These are phyloP conservation scores for Fusarium coicis DNA, from an alignment of 2,329 filamentous ascomycete genomes.

Conservation along the genomic window DNA sequence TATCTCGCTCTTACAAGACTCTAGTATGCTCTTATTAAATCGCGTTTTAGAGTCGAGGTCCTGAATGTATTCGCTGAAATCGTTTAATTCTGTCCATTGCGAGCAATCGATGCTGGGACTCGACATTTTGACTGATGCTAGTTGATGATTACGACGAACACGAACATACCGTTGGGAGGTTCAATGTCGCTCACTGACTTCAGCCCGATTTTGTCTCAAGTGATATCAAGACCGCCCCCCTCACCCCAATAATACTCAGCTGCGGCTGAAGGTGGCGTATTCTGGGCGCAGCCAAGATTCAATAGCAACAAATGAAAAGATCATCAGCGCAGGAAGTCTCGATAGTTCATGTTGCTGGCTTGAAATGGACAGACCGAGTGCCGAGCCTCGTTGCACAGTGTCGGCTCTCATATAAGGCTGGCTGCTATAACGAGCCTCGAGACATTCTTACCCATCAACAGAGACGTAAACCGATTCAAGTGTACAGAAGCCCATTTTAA, in stretches of 20 bases:
- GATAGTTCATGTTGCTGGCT: not conserved
- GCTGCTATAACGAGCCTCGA: not conserved
- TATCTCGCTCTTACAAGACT: conserved; percentile 17
- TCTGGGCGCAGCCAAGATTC: not conserved
- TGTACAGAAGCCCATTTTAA: not conserved
- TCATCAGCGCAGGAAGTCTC: not conserved
- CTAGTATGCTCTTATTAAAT: not conserved
- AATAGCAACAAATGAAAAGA: not conserved
- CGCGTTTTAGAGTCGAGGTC: conserved; percentile 1
- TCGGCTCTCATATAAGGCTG: not conserved
- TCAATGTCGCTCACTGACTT: not conserved
- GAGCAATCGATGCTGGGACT: not conserved
- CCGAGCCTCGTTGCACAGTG: not conserved
- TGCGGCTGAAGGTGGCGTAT: not conserved
- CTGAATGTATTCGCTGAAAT: conserved; percentile 18
- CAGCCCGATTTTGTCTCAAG: not conserved
- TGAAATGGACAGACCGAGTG: not conserved
- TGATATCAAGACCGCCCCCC: not conserved
- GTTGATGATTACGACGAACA: not conserved
- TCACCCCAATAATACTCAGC: not conserved
- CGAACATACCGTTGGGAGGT: not conserved
- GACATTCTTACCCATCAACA: not conserved
- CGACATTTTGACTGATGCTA: not conserved
- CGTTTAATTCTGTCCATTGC: conserved; percentile 3
- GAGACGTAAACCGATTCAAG: not conserved